Base-by-base conservation (phyloP, 75 land plant genomes). In the Picea glauca region DNA sequence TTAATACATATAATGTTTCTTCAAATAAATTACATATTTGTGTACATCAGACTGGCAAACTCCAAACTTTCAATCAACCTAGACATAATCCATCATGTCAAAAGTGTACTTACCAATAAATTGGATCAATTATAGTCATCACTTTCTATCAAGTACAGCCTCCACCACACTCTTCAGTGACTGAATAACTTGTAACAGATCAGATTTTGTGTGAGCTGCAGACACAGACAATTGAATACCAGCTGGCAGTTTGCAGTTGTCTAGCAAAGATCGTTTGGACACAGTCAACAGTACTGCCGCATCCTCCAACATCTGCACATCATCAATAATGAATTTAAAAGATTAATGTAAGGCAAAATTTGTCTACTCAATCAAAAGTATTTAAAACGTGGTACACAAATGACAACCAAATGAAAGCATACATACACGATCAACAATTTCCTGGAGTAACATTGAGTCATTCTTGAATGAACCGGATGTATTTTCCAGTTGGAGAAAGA, bases 121-220 rank as follows among this genome's bases (percentile, higher is more conserved):
- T 15, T 13, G 21, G 26, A 57, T 56, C 5, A 54, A 57, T 4
- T 74, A 9, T 57, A 74, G 35, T 57, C 30, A 30, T 21, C 46
- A 57, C 15, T 23, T n/a, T 70, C 23, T 40, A 40, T 70, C 32
- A n/a, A 88, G 79, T 65, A 89, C 84, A 40, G 66, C 75, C 30
- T 80, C 82, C 58, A 86, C 79, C 43, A 79, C 87, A 70, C 78
- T 80, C 63, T 80, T 88, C 59, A 93, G 38, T 56, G 87, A 78
- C 59, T 83, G 87, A 58, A 80, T 76, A 13, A 84, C 90, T 60
- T 80, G 80, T 14, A 76, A 12, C 26, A 94, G 58, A 81, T 94
- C 94, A 58, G 87, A 76, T 77, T 94, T 89, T 59, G 91, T 58
- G 70, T 94, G 96, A 15, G 84, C 94, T 76, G 94, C 91, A 74